phyloP scores from a whole-genome alignment of 345 rosid species.

The Acer saccharum region DNA sequence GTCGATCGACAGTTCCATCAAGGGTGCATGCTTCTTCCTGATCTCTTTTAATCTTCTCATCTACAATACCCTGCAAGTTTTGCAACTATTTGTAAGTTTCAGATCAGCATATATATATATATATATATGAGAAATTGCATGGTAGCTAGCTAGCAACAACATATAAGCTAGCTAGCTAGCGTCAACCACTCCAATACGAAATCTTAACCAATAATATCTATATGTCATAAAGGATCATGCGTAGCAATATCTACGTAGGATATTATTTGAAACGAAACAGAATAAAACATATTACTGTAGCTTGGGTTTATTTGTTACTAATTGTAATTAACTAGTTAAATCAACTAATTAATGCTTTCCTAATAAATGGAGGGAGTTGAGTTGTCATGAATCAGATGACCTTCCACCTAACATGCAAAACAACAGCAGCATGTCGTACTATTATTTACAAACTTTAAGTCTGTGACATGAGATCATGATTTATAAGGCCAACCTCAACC shows the following conservation, averaged over 20 bases:
- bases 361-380: background rate
- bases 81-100: background rate
- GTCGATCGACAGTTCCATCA: constrained; percentile 84
- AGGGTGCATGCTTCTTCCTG: constrained; percentile 45
- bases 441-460: background rate
- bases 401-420: background rate
- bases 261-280: too few species aligned
- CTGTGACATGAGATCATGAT: background rate
- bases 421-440: background rate
- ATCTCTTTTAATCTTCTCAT: constrained; percentile 37
- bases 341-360: background rate
- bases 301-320: too few species aligned
- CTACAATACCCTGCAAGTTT: constrained; percentile 23
- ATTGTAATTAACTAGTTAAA: too few species aligned
- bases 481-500: background rate
- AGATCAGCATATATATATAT: too few species aligned
- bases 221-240: too few species aligned
- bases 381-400: background rate
- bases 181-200: background rate
- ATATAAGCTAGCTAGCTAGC: background rate
- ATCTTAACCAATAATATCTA: too few species aligned
- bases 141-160: background rate
- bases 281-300: too few species aligned
- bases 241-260: too few species aligned
- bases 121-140: background rate